A percentile compares a stretch with the other conserved stretches of the same genome.
These are phyloP conservation scores for Phoenix roebelenii DNA, from an alignment of 176 grass and related monocot species.

Conservation along the genomic window DNA sequence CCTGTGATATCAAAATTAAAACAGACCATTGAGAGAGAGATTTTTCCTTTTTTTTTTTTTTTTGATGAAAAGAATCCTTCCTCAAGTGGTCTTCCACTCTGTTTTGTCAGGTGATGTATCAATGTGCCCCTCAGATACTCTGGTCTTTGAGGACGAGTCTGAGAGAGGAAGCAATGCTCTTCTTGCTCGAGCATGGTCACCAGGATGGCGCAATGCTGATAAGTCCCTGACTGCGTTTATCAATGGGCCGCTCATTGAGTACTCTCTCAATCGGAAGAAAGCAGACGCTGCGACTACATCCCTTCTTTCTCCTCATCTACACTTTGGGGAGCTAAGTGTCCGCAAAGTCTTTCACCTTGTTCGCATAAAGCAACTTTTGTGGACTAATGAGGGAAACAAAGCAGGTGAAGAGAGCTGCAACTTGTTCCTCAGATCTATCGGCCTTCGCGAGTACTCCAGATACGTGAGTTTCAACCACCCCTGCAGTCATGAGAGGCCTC, in stretches of 20 bases:
- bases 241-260: conserved; percentile 62
- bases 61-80: no score
- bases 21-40: no score
- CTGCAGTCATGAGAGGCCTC: conserved; percentile 73
- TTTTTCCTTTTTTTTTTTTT: no score
- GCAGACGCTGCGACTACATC: conserved; percentile 78
- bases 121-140: conserved; percentile 53
- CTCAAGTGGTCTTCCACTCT: no score
- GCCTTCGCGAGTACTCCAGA: conserved; percentile 81
- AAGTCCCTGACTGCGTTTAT: conserved; percentile 50
- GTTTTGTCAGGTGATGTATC: conserved; percentile 50
- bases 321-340: conserved; percentile 96
- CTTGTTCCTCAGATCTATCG: conserved; percentile 72
- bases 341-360: conserved; percentile 95
- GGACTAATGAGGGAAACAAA: conserved; percentile 72
- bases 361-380: conserved; percentile 86
- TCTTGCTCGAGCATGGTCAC: conserved; percentile 84
- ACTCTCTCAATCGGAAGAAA: conserved; percentile 81
- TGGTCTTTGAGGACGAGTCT: conserved; percentile 76
- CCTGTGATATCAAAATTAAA: no score
- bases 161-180: conserved; percentile 89
- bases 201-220: conserved; percentile 89
- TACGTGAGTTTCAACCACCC: conserved; percentile 93
- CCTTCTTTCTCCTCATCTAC: conserved; percentile 72
- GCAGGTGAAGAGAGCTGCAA: conserved; percentile 78